phyloP scores from a whole-genome alignment of 495 filamentous ascomycete species.

The Cryomyces antarcticus region DNA sequence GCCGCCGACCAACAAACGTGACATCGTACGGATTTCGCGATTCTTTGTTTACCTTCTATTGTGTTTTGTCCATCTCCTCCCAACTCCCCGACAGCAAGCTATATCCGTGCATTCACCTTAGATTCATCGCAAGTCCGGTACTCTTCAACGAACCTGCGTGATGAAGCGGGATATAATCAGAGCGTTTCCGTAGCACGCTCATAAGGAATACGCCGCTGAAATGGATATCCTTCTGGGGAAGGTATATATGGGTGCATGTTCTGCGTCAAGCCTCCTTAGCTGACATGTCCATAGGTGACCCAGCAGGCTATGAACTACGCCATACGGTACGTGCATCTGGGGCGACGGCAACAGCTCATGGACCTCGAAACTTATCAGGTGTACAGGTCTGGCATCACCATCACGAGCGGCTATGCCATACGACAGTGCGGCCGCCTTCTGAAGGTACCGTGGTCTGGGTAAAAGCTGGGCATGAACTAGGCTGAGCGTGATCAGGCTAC shows the following conservation, averaged over 20 bases:
- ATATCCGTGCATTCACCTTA: too few relatives aligned
- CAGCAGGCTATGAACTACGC: conserved; percentile 84
- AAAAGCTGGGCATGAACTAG: conserved; percentile 4
- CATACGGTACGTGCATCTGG: conserved; percentile 32
- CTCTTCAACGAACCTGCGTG: too few relatives aligned
- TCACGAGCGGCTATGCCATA: conserved; percentile 74
- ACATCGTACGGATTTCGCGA: too few relatives aligned
- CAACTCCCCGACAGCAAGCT: too few relatives aligned
- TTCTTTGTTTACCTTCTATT: too few relatives aligned
- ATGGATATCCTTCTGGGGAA: conserved; percentile 67
- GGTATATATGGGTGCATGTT: conserved; percentile 22
- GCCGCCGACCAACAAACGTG: too few relatives aligned
- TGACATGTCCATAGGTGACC: conserved; percentile 29
- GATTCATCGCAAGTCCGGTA: too few relatives aligned
- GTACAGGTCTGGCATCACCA: conserved; percentile 59
- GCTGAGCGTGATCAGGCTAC: conserved; percentile 10
- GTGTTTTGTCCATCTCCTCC: too few relatives aligned
- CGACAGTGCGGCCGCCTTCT: conserved; percentile 61
- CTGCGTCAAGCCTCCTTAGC: not conserved
- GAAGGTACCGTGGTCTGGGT: conserved; percentile 29
- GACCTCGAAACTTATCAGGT: not conserved
- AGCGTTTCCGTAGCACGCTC: too few relatives aligned
- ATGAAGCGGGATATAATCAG: too few relatives aligned
- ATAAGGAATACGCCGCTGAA: conserved; percentile 8
- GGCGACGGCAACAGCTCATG: not conserved